Percentiles rank a stretch among this genome's conserved stretches.
Evolutionary conservation across 306 rosid species (phyloP).

Genomic region (Rubus parviflorus): DNA sequence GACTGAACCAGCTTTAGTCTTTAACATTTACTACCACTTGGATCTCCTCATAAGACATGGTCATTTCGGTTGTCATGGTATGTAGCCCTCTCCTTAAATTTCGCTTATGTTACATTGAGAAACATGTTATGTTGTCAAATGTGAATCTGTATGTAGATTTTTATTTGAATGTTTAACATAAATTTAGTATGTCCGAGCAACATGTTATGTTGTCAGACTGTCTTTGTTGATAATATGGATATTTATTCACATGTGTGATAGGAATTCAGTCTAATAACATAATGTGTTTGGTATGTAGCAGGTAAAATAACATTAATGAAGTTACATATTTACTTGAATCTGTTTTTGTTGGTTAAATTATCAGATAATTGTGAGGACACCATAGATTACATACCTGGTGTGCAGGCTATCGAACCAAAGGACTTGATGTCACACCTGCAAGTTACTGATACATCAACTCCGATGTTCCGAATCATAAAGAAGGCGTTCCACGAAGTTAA

Average conservation of each 20-base stretch:
- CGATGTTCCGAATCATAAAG: background rate
- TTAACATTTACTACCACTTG: conserved; percentile 29
- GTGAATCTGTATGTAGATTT: too few species aligned
- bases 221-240: too few species aligned
- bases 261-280: background rate
- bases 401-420: too few species aligned
- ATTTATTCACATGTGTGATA: too few species aligned
- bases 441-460: too few species aligned
- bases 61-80: conserved; percentile 32
- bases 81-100: background rate
- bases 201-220: background rate
- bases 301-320: too few species aligned
- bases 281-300: background rate
- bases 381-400: conserved; percentile 35
- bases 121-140: background rate
- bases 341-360: background rate
- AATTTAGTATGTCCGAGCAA: background rate
- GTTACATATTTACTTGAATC: background rate
- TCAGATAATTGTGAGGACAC: conserved; percentile 30
- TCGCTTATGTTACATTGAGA: background rate
- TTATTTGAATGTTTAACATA: background rate
- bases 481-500: conserved; percentile 27
- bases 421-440: too few species aligned
- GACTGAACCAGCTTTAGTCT: conserved; percentile 38
- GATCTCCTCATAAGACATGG: conserved; percentile 33